Percentiles rank a stretch among this genome's conserved stretches.
Evolutionary conservation across 2,329 filamentous ascomycete species (phyloP).

Genomic region (Alternaria brassicae): DNA sequence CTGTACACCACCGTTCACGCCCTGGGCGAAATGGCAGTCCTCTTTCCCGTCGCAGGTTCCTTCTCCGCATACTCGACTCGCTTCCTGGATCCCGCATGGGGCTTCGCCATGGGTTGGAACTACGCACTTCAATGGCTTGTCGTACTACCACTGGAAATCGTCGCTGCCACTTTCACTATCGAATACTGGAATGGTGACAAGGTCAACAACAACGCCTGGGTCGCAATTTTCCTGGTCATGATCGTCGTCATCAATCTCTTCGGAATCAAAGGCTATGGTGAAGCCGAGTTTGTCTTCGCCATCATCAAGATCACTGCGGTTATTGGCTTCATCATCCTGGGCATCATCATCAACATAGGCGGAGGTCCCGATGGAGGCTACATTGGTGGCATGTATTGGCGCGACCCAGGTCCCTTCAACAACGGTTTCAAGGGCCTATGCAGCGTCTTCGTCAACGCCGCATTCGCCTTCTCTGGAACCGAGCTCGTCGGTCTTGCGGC

Average conservation of each 20-base stretch:
- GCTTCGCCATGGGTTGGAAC: conserved; percentile 96
- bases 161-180: conserved; percentile 84
- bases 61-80: conserved; percentile 92
- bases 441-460: conserved; percentile 77
- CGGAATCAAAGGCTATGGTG: conserved; percentile 80
- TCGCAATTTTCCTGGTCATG: conserved; percentile 77
- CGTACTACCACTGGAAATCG: conserved; percentile 82
- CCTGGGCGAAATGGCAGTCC: conserved; percentile 86
- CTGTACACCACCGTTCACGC: conserved; percentile 91
- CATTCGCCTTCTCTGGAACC: conserved; percentile 77
- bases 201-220: conserved; percentile 68
- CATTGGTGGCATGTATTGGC: conserved; percentile 81
- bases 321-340: conserved; percentile 87
- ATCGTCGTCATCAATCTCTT: conserved; percentile 77
- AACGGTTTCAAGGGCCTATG: conserved; percentile 85
- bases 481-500: conserved; percentile 80
- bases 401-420: conserved; percentile 80
- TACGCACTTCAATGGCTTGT: conserved; percentile 89
- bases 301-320: conserved; percentile 86
- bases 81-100: conserved; percentile 93
- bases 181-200: conserved; percentile 72
- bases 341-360: conserved; percentile 84
- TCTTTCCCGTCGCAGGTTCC: conserved; percentile 89
- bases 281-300: conserved; percentile 87
- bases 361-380: conserved; percentile 69